Evolutionary conservation across 768 basidiomycete species (phyloP), one percentile per base, ranked within the genome.

Genomic region (Holtermanniella nyarrowii): DNA sequence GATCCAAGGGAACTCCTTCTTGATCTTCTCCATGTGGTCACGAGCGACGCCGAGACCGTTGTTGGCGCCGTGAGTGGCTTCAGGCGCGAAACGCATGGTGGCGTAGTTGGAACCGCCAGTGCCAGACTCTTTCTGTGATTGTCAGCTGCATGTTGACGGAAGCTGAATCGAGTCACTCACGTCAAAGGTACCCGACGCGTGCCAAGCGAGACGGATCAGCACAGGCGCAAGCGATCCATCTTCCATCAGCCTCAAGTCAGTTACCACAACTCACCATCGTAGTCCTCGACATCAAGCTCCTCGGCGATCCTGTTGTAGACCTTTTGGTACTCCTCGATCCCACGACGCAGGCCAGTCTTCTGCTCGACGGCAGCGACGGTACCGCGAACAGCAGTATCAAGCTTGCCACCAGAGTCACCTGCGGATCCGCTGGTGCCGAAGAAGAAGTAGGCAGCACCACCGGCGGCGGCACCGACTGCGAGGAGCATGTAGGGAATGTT

Each of bases 41-140:
- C 93, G 86, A 39, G 88, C 91, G 49, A 88, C 68, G 54, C 84
- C 68, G 43, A 71, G 52, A 55, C 69, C 69, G 60, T 71, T 71
- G 65, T 71, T 71, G 39, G 66, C 70, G 26, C 70, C 72, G 66
- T 97, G 89, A 24, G 77, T 68, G 11, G 89, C 68, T 70, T 97
- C 93, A 39, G 93, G 86, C 49, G 82, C 80, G 73, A 96, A 99
- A 50, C 93, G 85, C 93, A 99, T 99, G 21, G 93, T 96, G 2
- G 95, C 93, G 59, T 88, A 90, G 79, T 99, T 96, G 77, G 70
- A 72, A 22, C 75, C 75, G 44, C 75, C 75, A 18, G 72, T 69
- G 43, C 68, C 87, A 85, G 66, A 60, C 21, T 70, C 59, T 48
- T 68, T 65, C 31, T 37, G 31, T 37, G 31, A 37, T n/a, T n/a